Evolutionary conservation across 148 eudicot genomes (phyloP).

Genomic region (Vaccinium corymbosum): DNA sequence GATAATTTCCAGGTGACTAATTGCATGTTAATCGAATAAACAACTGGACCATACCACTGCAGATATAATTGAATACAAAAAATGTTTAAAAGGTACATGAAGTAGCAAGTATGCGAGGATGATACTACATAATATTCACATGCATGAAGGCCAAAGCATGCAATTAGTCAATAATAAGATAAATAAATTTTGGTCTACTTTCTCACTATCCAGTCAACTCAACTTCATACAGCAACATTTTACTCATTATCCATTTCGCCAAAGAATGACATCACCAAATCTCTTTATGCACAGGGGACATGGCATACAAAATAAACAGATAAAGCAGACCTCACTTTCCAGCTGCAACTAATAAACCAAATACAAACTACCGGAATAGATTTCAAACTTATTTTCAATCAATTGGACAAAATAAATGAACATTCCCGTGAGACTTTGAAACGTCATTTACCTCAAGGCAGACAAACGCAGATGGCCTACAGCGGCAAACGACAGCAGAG

Average conservation of each 20-base stretch:
- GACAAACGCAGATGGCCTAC: constrained; percentile 75
- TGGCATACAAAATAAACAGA: constrained; percentile 6
- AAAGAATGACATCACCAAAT: constrained; percentile 6
- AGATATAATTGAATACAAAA: not conserved
- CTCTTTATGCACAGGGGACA: not conserved
- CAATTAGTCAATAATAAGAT: not conserved
- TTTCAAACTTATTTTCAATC: not conserved
- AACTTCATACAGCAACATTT: not conserved
- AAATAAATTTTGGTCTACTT: not conserved
- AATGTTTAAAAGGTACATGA: not conserved
- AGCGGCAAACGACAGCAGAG: constrained; percentile 88
- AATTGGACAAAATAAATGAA: not conserved
- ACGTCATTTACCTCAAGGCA: constrained; percentile 78
- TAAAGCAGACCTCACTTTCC: not conserved
- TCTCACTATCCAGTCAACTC: not conserved
- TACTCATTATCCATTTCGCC: not conserved
- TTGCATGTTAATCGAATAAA: not conserved
- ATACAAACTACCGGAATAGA: not conserved
- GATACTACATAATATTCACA: not conserved
- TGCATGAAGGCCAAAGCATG: not conserved
- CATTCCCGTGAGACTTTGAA: not conserved
- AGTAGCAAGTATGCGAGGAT: not conserved
- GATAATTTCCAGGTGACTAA: constrained; percentile 9
- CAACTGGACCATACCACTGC: not conserved
- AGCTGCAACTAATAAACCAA: constrained; percentile 14